Percentiles rank a stretch among this genome's conserved stretches.
phyloP scores from a whole-genome alignment of 192 early-diverging fungal species.

The Backusella tarrabulga region DNA sequence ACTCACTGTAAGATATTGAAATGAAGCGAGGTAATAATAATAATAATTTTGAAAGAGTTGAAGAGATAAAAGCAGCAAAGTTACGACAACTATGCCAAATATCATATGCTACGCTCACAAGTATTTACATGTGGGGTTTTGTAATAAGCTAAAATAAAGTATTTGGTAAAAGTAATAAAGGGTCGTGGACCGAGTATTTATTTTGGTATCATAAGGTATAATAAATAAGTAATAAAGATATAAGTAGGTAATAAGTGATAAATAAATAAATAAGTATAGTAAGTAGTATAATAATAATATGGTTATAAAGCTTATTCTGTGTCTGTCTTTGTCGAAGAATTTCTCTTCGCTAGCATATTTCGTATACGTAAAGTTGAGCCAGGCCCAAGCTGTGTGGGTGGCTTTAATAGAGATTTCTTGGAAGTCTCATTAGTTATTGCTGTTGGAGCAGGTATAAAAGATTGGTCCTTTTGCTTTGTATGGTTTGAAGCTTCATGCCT shows the following conservation, averaged over 20 bases:
- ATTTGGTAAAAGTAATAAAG: neutral
- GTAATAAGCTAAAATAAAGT: neutral
- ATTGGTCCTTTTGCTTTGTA: neutral
- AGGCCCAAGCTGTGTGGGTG: constrained; percentile 21
- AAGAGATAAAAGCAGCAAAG: neutral
- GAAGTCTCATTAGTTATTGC: neutral
- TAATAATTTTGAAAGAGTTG: neutral
- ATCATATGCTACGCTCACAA: neutral
- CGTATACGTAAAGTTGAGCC: constrained; percentile 26
- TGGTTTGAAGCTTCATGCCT: neutral
- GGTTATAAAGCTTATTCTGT: neutral
- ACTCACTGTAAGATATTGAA: too few relatives aligned
- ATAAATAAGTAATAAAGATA: neutral
- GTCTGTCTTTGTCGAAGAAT: neutral
- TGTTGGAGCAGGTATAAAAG: neutral
- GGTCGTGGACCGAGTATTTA: neutral
- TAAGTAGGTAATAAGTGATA: neutral
- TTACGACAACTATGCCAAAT: neutral
- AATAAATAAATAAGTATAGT: neutral
- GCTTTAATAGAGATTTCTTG: constrained; percentile 16
- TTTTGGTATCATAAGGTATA: constrained; percentile 1
- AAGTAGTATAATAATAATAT: neutral
- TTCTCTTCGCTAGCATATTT: constrained; percentile 26
- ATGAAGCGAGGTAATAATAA: too few relatives aligned
- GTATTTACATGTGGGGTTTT: neutral